Percentiles rank a stretch among this genome's conserved stretches.
Evolutionary conservation across 371 early-diverging fungal genomes (phyloP).

Genomic region (Blakeslea trispora): DNA sequence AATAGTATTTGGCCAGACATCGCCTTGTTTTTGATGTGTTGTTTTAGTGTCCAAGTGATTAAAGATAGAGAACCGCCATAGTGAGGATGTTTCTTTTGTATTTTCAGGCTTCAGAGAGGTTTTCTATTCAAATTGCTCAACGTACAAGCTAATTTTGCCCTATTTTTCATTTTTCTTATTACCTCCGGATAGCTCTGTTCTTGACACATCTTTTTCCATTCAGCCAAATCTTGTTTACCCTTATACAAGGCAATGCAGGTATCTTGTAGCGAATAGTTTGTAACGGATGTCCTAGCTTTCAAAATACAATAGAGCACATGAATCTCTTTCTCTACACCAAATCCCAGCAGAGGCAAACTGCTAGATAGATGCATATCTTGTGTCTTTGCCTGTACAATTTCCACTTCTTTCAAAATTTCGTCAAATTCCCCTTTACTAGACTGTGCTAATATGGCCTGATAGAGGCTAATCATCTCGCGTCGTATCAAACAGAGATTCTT

Average conservation of each 20-base stretch:
- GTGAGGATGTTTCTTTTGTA: constrained; percentile 37
- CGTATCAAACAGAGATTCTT: constrained; percentile 33
- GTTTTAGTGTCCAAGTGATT: constrained; percentile 27
- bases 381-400: constrained; percentile 12
- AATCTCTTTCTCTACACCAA: constrained; percentile 54
- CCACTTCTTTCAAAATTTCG: constrained; percentile 18
- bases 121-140: constrained; percentile 22
- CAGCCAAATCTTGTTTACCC: constrained; percentile 42
- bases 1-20: constrained; percentile 54
- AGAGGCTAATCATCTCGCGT: constrained; percentile 42
- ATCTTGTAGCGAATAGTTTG: constrained; percentile 59
- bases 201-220: constrained; percentile 52
- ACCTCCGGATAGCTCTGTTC: constrained; percentile 58
- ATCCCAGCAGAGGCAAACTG: constrained; percentile 42
- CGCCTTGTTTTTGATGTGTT: constrained; percentile 30
- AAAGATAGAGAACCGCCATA: constrained; percentile 35
- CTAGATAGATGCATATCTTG: constrained; percentile 22
- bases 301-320: constrained; percentile 42
- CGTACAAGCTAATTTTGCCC: neutral
- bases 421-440: constrained; percentile 28
- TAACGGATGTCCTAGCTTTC: constrained; percentile 46
- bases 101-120: constrained; percentile 23
- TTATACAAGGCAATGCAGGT: constrained; percentile 53
- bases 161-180: neutral
- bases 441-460: constrained; percentile 29